Base-by-base conservation (phyloP, 805 yeast genomes). In the Saturnispora serradocipensis region DNA sequence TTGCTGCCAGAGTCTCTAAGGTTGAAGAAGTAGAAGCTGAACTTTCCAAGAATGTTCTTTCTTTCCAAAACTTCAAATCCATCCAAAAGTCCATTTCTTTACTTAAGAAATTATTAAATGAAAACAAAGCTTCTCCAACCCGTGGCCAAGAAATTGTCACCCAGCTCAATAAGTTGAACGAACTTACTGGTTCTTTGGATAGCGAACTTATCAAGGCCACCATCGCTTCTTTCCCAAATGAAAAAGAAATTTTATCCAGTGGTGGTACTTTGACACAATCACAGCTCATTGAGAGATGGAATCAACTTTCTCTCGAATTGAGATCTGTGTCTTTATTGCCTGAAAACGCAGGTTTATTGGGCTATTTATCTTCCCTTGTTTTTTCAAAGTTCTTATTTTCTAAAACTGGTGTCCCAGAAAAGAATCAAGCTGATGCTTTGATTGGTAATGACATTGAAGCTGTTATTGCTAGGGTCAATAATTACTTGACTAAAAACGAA, bases 291-390 rank as follows among this genome's bases (percentile, higher is more conserved):
- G 74, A 86, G 40, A 81, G 95, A 61, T 88, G 96, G 87, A 79
- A 81, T 57, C 71, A 82, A 50, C 75, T 93, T 54, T 82, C 77
- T 22, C 93, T 95, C 15, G 96, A 91, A 70, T 79, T 93, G 64
- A 83, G 96, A 67, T 80, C 88, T 30, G 90, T 95, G 7, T 82
- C 97, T 4, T 72, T 93, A 59, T 78, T 90, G 55, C 97, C 98
- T 51, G 95, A 95, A 59, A 87, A 91, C 63, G 96, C 99, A 25
- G 99, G 99, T 63, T 77, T 93, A 50, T 78, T 91, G 60, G 98
- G 97, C 30, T 97, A 93, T 68, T 67, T 89, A 43, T 77, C 95
- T 6, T 90, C 98, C 16, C 74, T 76, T 58, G 51, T 88, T 8
- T 86, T 90, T 64, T 84, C 95, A 35, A 79, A 77, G 59, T 75